Base-by-base conservation (phyloP, 192 early-diverging fungal genomes). In the Spizellomyces punctatus region DNA sequence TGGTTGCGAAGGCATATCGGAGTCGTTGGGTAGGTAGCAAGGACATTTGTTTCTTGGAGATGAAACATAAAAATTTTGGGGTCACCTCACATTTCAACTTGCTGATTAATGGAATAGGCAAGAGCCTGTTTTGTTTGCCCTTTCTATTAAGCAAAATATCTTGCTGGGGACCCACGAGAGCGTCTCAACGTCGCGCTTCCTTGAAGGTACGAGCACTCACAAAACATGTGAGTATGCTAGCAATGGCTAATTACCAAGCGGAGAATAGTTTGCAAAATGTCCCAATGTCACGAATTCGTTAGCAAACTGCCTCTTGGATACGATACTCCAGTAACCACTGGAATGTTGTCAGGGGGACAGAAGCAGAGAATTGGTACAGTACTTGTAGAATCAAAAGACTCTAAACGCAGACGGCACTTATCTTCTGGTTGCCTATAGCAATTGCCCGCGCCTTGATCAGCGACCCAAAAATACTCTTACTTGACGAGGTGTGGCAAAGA, bases 51-150 rank as follows among this genome's bases (percentile, higher is more conserved):
- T 84, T 95, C 19, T 65, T 78, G 8, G 88, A 91, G 27, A 36
- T 36, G 27, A 0, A 36, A 36, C 27, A 83, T 56, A 67, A 71
- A 6, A 52, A n/a, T 12, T 46, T 36, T 27, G 79, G 79, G 83
- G 2, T 54, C 3, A n/a, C 17, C 52, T 0, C 16, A 54, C 52
- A 54, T 19, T 54, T 54, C 16, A 54, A n/a, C 52, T 3, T 19
- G 52, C 52, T 54, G 52, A 54, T 54, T 3, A 52, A 90, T 89
- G 82, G 90, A 89, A 43, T 64, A 66, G 64, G 41, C 95, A 97
- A 75, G 95, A 97, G 81, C 95, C 95, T 4, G 85, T 93, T 17
- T 73, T 97, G 36, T 95, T 97, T 68, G 91, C 93, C 78, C 80
- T 92, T 75, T 83, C 87, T 22, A 91, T 97, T 68, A 84, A 81